Conservation (phyloP, 148 eudicot genomes). For the Fagopyrum homotropicum region DNA sequence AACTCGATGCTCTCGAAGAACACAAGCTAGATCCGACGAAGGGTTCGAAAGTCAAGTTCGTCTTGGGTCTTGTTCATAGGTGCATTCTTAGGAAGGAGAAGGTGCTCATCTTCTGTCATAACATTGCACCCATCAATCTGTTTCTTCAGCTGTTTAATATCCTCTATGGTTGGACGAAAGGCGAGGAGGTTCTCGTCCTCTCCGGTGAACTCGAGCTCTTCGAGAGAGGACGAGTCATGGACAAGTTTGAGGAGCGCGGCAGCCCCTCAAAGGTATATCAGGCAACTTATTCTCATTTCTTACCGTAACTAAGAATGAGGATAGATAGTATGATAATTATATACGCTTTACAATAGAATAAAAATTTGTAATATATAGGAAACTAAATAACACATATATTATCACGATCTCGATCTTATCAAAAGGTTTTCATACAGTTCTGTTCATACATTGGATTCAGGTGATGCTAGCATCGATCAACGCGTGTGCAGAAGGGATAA, state of each 20-base stretch:
- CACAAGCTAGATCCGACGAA: slow-evolving; percentile 62
- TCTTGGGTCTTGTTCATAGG: slow-evolving; percentile 71
- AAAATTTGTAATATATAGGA: no score
- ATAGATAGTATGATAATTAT: no score
- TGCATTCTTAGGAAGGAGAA: slow-evolving; percentile 72
- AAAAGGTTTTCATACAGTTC: neutral
- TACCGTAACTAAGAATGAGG: no score
- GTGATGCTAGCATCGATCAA: slow-evolving; percentile 87
- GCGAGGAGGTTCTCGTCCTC: slow-evolving; percentile 82
- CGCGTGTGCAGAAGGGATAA: slow-evolving; percentile 92
- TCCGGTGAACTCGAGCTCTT: slow-evolving; percentile 89
- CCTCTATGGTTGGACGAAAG: slow-evolving; percentile 74
- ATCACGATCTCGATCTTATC: no score
- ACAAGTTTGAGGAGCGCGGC: slow-evolving; percentile 80
- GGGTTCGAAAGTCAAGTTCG: slow-evolving; percentile 85
- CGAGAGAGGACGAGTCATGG: slow-evolving; percentile 87
- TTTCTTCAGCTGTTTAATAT: slow-evolving; percentile 57
- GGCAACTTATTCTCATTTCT: neutral
- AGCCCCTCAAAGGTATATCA: slow-evolving; percentile 49
- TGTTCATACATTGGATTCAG: neutral
- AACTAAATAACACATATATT: no score
- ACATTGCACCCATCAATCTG: slow-evolving; percentile 85
- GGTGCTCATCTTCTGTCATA: slow-evolving; percentile 86
- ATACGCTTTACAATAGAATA: no score
- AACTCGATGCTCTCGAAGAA: slow-evolving; percentile 56